Percentiles rank a stretch among this genome's conserved stretches.
Conservation (phyloP, 495 filamentous ascomycete genomes). For the Tricharina praecox region DNA sequence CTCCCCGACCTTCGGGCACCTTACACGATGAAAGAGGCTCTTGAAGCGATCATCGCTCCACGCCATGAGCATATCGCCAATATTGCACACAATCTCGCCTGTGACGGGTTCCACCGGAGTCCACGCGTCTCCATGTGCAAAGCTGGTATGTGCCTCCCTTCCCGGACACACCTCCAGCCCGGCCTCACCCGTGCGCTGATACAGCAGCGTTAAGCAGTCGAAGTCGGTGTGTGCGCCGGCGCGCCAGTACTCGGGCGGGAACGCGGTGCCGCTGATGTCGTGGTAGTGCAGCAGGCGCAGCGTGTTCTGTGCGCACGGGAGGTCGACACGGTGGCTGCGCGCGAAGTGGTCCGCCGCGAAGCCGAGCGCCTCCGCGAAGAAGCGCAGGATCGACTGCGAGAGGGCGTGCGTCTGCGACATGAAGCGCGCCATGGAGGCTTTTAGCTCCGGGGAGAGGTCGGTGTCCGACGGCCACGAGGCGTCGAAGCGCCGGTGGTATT, state of each 20-base stretch:
- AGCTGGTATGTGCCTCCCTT: constrained; percentile 42
- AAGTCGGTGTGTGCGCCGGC: constrained; percentile 50
- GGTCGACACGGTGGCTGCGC: constrained; percentile 35
- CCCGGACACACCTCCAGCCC: constrained; percentile 52
- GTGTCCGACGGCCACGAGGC: constrained; percentile 37
- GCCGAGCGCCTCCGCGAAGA: constrained; percentile 42
- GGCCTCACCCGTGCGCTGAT: constrained; percentile 44
- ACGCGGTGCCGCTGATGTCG: constrained; percentile 30
- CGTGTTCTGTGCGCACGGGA: constrained; percentile 38
- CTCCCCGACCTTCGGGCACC: constrained; percentile 36
- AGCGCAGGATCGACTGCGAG: constrained; percentile 40
- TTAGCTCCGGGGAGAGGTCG: constrained; percentile 31
- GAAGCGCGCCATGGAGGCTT: constrained; percentile 31
- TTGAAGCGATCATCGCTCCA: constrained; percentile 57
- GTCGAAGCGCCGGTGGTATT: constrained; percentile 36
- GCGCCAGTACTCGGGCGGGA: constrained; percentile 38
- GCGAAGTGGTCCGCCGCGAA: constrained; percentile 42
- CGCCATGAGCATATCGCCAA: constrained; percentile 51
- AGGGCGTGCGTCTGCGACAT: constrained; percentile 38
- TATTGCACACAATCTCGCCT: constrained; percentile 49
- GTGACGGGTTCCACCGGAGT: constrained; percentile 41
- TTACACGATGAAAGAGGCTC: constrained; percentile 45
- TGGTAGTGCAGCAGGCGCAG: constrained; percentile 44
- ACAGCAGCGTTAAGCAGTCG: constrained; percentile 48
- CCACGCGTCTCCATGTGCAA: constrained; percentile 43